Percentiles rank a stretch among this genome's conserved stretches.
phyloP scores from a whole-genome alignment of 805 yeast genomes.

The Nakazawaea peltata region DNA sequence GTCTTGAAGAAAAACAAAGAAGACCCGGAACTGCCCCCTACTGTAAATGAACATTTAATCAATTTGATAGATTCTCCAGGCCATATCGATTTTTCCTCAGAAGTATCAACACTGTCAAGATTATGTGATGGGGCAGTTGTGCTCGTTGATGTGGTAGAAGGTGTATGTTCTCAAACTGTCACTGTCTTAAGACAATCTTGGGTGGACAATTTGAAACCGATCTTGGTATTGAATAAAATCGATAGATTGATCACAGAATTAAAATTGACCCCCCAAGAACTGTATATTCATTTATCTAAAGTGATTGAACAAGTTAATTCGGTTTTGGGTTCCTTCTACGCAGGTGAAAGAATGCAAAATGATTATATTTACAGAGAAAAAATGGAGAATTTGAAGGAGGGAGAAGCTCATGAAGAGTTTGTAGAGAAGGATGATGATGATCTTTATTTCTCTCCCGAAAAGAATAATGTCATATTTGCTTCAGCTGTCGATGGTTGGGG shows the following conservation, averaged over 20 bases:
- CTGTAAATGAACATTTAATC: constrained; percentile 72
- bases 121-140: constrained; percentile 96
- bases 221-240: constrained; percentile 83
- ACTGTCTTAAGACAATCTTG: constrained; percentile 93
- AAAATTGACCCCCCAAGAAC: constrained; percentile 75
- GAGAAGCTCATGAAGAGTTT: constrained; percentile 33
- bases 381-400: constrained; percentile 31
- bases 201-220: constrained; percentile 84
- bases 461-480: constrained; percentile 85
- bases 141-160: constrained; percentile 94
- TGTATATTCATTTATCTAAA: constrained; percentile 70
- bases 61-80: constrained; percentile 98
- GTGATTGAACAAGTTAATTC: constrained; percentile 92
- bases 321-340: constrained; percentile 85
- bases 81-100: constrained; percentile 95
- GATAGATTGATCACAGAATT: constrained; percentile 82
- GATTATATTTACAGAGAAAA: constrained; percentile 71
- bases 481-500: constrained; percentile 98
- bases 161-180: constrained; percentile 95
- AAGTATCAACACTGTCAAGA: constrained; percentile 92
- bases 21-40: constrained; percentile 15
- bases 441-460: constrained; percentile 79
- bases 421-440: constrained; percentile 75
- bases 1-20: constrained; percentile 39
- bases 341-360: constrained; percentile 88